Evolutionary conservation across 495 filamentous ascomycete species (phyloP).

Genomic region (Penicillium parvum): DNA sequence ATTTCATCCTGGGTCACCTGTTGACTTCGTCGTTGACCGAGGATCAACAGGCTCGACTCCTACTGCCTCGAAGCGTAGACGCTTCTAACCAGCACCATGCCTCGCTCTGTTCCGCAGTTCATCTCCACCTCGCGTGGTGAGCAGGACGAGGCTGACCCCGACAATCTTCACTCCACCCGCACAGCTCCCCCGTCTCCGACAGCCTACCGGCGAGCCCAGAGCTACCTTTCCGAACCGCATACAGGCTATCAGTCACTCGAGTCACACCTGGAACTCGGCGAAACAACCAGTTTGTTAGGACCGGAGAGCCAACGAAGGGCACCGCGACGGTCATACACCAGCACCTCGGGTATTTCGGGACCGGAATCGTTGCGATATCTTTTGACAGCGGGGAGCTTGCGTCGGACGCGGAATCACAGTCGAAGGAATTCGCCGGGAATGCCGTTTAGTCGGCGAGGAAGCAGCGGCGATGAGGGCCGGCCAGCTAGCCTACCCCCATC

Average conservation of each 20-base stretch:
- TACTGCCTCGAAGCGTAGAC: conserved; percentile 6
- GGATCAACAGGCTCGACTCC: conserved; percentile 1
- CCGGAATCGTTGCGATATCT: conserved; percentile 32
- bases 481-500: conserved; percentile 47
- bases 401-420: conserved; percentile 57
- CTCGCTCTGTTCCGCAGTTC: conserved; percentile 25
- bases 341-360: conserved; percentile 28
- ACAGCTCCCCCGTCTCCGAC: conserved; percentile 40
- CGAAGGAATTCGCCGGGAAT: conserved; percentile 59
- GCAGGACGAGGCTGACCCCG: conserved; percentile 16
- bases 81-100: conserved; percentile 22
- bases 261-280: conserved; percentile 29
- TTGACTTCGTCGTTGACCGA: conserved; percentile 1
- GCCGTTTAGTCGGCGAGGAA: conserved; percentile 48
- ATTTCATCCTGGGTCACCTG: not conserved
- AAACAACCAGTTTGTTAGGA: conserved; percentile 37
- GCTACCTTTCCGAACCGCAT: conserved; percentile 35
- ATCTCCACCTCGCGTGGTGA: conserved; percentile 15
- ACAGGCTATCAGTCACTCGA: conserved; percentile 37
- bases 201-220: conserved; percentile 32
- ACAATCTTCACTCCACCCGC: conserved; percentile 12
- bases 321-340: conserved; percentile 41
- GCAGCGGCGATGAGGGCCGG: conserved; percentile 30
- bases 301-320: conserved; percentile 16
- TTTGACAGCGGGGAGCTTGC: conserved; percentile 38